Evolutionary conservation across 2,329 filamentous ascomycete species (phyloP).

Genomic region (Talaromyces sp.): DNA sequence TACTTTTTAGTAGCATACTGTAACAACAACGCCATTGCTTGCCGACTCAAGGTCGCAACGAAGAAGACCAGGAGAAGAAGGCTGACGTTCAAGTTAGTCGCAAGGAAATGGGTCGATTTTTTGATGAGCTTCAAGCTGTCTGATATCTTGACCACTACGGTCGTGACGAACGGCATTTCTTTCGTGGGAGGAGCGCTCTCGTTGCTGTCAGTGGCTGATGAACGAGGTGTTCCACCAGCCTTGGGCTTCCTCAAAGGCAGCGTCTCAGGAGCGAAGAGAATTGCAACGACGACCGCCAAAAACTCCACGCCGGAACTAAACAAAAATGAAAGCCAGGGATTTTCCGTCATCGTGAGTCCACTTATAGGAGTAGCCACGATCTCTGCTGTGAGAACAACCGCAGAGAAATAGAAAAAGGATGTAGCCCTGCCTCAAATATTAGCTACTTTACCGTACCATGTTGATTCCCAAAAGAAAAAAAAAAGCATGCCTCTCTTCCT

Average conservation of each 20-base stretch:
- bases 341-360: conserved; percentile 29
- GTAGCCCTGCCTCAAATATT: conserved; percentile 1
- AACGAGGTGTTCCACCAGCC: not conserved
- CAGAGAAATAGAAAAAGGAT: conserved; percentile 20
- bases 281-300: conserved; percentile 3
- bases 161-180: not conserved
- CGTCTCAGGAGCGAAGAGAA: conserved; percentile 13
- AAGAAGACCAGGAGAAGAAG: conserved; percentile 14
- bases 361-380: conserved; percentile 30
- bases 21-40: conserved; percentile 10
- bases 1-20: conserved; percentile 14
- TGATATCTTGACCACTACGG: not conserved
- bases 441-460: not conserved
- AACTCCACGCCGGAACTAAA: conserved; percentile 13
- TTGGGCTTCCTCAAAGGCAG: not conserved
- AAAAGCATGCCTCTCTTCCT: conserved; percentile 33
- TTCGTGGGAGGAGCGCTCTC: not conserved
- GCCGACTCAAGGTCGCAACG: not conserved
- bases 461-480: too few relatives aligned
- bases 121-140: not conserved
- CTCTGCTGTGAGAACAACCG: conserved; percentile 27
- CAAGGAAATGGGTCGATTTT: conserved; percentile 2
- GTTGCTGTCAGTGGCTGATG: not conserved
- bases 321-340: conserved; percentile 26
- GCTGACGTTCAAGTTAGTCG: not conserved